Conservation (phyloP, 148 eudicot genomes). For the Amaranthus cruentus region DNA sequence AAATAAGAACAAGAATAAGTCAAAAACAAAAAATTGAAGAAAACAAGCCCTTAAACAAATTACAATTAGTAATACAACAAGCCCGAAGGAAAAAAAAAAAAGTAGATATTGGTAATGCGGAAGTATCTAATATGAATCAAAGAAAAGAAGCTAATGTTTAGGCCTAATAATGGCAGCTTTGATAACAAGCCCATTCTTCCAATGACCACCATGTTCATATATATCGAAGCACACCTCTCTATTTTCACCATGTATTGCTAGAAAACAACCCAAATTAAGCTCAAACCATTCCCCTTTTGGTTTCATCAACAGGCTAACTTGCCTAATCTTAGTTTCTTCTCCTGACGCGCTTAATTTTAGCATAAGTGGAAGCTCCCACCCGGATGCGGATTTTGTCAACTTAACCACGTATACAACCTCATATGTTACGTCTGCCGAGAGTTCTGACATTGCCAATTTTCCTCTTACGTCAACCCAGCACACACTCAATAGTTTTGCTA, state of each 20-base stretch:
- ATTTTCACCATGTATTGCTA: constrained; percentile 1
- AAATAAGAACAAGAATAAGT: too few species aligned
- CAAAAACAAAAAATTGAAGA: too few species aligned
- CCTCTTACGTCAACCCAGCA: constrained; percentile 36
- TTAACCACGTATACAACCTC: constrained; percentile 22
- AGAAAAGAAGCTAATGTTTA: constrained; percentile 4
- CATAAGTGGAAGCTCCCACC: constrained; percentile 31
- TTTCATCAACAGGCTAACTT: constrained; percentile 21
- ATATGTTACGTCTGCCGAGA: constrained; percentile 23
- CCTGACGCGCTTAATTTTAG: constrained; percentile 16
- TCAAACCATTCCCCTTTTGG: constrained; percentile 31
- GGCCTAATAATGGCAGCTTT: constrained; percentile 29
- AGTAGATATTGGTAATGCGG: too few species aligned
- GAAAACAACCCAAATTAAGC: constrained; percentile 25
- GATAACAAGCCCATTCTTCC: constrained; percentile 31
- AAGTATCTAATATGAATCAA: too few species aligned
- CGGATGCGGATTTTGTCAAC: constrained; percentile 29
- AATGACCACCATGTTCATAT: constrained; percentile 30
- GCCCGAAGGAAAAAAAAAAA: too few species aligned
- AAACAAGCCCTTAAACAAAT: too few species aligned
- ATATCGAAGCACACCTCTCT: constrained; percentile 30
- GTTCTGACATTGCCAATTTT: constrained; percentile 22
- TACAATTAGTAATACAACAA: too few species aligned
- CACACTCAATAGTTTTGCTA: constrained; percentile 20
- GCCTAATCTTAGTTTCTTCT: constrained; percentile 18